These are phyloP conservation scores for Saccharomyces kudriavzevii DNA, from an alignment of 805 yeast genomes.

Conservation along the genomic window DNA sequence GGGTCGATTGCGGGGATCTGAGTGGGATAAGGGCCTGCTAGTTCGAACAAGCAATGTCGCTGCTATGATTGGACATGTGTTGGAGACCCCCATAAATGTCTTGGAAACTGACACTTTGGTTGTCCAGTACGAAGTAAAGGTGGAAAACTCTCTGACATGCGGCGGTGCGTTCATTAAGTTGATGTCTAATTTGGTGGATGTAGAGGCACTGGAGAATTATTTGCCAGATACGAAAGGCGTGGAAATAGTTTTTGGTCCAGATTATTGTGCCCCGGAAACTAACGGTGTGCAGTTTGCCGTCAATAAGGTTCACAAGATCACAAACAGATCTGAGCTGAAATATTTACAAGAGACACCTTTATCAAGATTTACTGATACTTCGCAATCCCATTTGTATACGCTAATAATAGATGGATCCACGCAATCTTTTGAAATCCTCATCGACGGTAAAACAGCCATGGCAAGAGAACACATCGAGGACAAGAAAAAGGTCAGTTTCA, in stretches of 20 bases:
- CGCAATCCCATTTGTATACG: conserved; percentile 64
- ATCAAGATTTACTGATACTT: conserved; percentile 45
- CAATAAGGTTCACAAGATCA: conserved; percentile 45
- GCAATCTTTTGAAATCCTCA: conserved; percentile 69
- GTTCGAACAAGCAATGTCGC: conserved; percentile 68
- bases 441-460: conserved; percentile 66
- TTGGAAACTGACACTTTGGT: conserved; percentile 62
- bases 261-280: conserved; percentile 65
- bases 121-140: conserved; percentile 81
- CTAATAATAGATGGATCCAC: conserved; percentile 51
- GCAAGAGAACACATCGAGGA: conserved; percentile 61
- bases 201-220: conserved; percentile 29
- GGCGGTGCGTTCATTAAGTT: conserved; percentile 88
- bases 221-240: conserved; percentile 56
- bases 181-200: conserved; percentile 34
- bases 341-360: conserved; percentile 57
- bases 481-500: conserved; percentile 34
- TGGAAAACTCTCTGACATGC: conserved; percentile 70
- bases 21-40: conserved; percentile 67
- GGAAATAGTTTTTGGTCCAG: conserved; percentile 92
- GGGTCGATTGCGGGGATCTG: conserved; percentile 2
- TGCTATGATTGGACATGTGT: conserved; percentile 67
- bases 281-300: conserved; percentile 76
- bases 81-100: conserved; percentile 46
- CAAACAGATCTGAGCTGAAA: conserved; percentile 59